A percentile compares a stretch with the other conserved stretches of the same genome.
Conservation (phyloP, 1,284 basidiomycete species). For the Clitocybe nebularis region DNA sequence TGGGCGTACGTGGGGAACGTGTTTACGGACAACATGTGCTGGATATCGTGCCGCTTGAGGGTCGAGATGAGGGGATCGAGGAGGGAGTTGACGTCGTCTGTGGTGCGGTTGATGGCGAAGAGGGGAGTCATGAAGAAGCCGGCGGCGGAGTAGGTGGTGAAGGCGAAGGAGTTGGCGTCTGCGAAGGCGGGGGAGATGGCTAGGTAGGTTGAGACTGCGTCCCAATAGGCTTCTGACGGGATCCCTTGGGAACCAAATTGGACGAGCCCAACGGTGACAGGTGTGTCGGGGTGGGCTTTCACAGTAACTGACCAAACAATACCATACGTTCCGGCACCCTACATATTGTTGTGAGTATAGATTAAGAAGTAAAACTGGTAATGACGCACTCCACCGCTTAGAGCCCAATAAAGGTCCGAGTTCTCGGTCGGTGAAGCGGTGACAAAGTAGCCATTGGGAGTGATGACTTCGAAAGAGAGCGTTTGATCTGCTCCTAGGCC, state of each 20-base stretch:
- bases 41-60: not conserved
- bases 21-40: not conserved
- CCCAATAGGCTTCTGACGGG: conserved; percentile 13
- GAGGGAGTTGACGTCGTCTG: not conserved
- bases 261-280: conserved; percentile 9
- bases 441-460: conserved; percentile 30
- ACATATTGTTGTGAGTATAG: not conserved
- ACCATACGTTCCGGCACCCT: conserved; percentile 14
- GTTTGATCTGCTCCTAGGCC: conserved; percentile 44
- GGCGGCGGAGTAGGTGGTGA: not conserved
- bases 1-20: not conserved
- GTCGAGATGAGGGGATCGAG: not conserved
- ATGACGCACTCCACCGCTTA: conserved; percentile 46
- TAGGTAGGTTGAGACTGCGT: conserved; percentile 15
- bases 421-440: conserved; percentile 33
- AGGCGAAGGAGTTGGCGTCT: not conserved
- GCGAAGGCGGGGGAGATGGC: not conserved
- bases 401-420: conserved; percentile 45
- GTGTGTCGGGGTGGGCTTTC: conserved; percentile 16
- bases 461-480: conserved; percentile 36
- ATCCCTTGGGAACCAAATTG: conserved; percentile 6
- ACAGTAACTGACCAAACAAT: conserved; percentile 17
- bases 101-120: not conserved
- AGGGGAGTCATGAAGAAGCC: not conserved
- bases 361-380: too few relatives aligned